phyloP scores from a whole-genome alignment of 345 rosid genomes.

The Populus alba region DNA sequence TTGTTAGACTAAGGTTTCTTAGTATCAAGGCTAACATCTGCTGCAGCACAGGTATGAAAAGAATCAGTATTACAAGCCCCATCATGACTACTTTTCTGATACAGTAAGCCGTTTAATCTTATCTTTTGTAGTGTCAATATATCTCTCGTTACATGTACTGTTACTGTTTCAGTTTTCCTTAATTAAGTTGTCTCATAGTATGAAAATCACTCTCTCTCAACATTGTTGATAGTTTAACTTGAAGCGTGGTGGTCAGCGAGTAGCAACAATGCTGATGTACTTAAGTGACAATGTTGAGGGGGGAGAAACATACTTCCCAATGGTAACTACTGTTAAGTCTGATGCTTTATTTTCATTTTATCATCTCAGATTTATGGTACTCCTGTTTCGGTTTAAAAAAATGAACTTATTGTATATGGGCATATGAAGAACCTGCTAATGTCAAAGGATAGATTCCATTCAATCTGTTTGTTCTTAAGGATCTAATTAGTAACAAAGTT shows the following conservation, averaged over 20 bases:
- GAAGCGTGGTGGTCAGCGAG: constrained; percentile 88
- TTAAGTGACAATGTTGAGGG: constrained; percentile 84
- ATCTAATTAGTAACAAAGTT: neutral
- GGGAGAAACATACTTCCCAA: constrained; percentile 94
- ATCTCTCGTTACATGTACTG: neutral
- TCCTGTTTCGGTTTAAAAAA: neutral
- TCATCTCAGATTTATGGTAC: neutral
- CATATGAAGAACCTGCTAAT: neutral
- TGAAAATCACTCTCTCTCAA: neutral
- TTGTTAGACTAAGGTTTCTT: constrained; percentile 33
- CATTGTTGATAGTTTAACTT: constrained; percentile 60
- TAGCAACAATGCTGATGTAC: constrained; percentile 95
- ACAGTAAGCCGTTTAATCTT: constrained; percentile 51
- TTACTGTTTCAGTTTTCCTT: neutral
- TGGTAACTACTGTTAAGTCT: constrained; percentile 44
- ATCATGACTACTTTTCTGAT: constrained; percentile 90
- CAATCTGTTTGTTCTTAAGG: neutral
- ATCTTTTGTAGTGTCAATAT: neutral
- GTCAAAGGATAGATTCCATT: neutral
- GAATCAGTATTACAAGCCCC: constrained; percentile 83
- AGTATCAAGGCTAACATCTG: constrained; percentile 59
- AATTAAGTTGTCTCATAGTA: neutral
- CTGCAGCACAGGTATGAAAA: constrained; percentile 91
- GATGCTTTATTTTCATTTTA: neutral
- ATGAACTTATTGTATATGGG: neutral